Base-by-base conservation (phyloP, 371 early-diverging fungal genomes). In the Mortierella sp. region DNA sequence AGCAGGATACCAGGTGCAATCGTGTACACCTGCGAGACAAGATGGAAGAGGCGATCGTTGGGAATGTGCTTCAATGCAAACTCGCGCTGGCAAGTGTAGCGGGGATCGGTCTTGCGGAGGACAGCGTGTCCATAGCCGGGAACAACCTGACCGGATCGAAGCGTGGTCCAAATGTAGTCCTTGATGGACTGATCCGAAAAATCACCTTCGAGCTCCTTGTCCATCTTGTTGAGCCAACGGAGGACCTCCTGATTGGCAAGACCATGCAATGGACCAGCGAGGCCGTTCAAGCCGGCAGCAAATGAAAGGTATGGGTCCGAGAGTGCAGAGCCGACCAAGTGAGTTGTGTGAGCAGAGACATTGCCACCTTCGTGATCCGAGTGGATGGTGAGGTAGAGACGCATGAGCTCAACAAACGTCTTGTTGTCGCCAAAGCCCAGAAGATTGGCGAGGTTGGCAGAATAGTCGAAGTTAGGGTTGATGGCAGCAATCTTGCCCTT, bases 311-410 rank as follows among this genome's bases (percentile, higher is more conserved):
- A 98, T 50, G 98, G 97, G 84, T 98, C 97, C 70, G 96, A 94
- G 60, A 98, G 91, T 53, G 97, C 94, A 74, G 92, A 92, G 70
- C 97, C 97, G 64, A 98, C 98, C 83, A 98, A 89, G 87, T 97
- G 97, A 81, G 90, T 91, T 82, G 94, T 91, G 86, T 91, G 93
- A 60, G 94, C 95, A 59, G 91, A 95, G 85, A 97, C 98, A 85
- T 98, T 98, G 75, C 98, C 98, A 86, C 98, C 98, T 89, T 98
- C 98, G 92, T 98, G 98, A 86, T 97, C 98, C 70, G 97, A 94
- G 94, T 98, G 98, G 83, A 98, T 97, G 81, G 95, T 95, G 81
- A 98, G 87, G 91, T 97, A 97, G 70, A 98, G 87, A 75, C 97
- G 94, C 94, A 98, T 94, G 79, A 98, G 90, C 83, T 98, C 97